These are phyloP conservation scores for Pichia kudriavzevii DNA, from an alignment of 1,139 yeast species.

Conservation along the genomic window DNA sequence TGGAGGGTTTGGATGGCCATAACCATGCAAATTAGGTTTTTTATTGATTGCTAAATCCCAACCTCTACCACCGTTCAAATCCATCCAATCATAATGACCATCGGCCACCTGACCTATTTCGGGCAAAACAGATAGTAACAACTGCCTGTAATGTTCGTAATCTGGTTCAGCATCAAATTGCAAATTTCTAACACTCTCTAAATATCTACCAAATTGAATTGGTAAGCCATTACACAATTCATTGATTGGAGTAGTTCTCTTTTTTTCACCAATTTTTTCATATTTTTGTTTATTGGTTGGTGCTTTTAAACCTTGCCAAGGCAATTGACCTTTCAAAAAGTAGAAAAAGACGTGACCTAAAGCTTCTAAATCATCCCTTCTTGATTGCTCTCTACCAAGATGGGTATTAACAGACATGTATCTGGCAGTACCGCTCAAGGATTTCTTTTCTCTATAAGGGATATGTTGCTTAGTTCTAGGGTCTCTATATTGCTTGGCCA, in stretches of 20 bases:
- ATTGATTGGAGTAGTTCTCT: conserved; percentile 60
- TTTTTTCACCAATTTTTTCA: conserved; percentile 86
- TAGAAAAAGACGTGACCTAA: conserved; percentile 93
- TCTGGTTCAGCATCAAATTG: conserved; percentile 76
- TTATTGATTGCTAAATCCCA: conserved; percentile 77
- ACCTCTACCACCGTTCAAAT: conserved; percentile 69
- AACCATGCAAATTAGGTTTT: conserved; percentile 75
- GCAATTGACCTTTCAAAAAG: conserved; percentile 86
- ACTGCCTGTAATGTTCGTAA: conserved; percentile 61
- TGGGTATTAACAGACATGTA: conserved; percentile 98
- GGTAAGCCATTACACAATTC: conserved; percentile 66
- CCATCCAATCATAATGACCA: conserved; percentile 81
- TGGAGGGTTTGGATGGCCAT: conserved; percentile 66
- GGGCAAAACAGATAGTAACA: conserved; percentile 55
- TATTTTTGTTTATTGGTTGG: conserved; percentile 94
- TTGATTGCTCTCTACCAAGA: conserved; percentile 90
- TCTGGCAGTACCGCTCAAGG: conserved; percentile 93
- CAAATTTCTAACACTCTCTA: conserved; percentile 61
- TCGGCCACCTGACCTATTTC: conserved; percentile 49
- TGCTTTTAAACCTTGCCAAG: conserved; percentile 99
- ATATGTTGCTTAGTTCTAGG: conserved; percentile 53
- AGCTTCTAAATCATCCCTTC: conserved; percentile 94
- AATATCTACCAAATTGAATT: conserved; percentile 69
- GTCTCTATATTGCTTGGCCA: conserved; percentile 63
- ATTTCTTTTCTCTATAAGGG: conserved; percentile 69